These are phyloP conservation scores for Ilex aquifolium DNA, from an alignment of 257 asterid species.

Conservation along the genomic window DNA sequence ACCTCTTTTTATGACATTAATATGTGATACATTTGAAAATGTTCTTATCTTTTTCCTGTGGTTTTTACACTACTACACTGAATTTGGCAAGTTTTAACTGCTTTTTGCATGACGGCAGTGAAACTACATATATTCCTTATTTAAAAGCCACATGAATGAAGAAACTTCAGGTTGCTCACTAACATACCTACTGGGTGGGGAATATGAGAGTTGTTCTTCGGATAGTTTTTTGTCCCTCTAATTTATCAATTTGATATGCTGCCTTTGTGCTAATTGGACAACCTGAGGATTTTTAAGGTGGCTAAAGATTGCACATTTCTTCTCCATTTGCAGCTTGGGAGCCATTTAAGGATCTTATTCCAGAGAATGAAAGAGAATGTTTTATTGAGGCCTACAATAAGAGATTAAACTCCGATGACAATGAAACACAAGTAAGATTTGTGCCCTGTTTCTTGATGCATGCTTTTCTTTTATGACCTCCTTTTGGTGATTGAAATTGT, in stretches of 20 bases:
- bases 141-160: too few species aligned
- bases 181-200: too few species aligned
- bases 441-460: constrained; percentile 11
- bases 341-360: constrained; percentile 84
- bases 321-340: constrained; percentile 68
- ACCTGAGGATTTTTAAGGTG: constrained; percentile 1
- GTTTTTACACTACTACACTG: too few species aligned
- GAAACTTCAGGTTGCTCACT: too few species aligned
- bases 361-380: constrained; percentile 79
- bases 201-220: too few species aligned
- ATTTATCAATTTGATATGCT: neutral
- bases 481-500: neutral
- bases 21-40: too few species aligned
- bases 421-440: constrained; percentile 71
- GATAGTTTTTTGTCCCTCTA: too few species aligned
- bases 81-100: too few species aligned
- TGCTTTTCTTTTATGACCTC: constrained; percentile 8
- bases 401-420: constrained; percentile 77
- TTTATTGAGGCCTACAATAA: constrained; percentile 77
- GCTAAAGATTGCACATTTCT: constrained; percentile 6
- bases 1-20: too few species aligned
- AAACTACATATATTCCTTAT: too few species aligned
- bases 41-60: too few species aligned
- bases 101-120: too few species aligned
- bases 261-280: constrained; percentile 8